Evolutionary conservation across 2,329 filamentous ascomycete genomes (phyloP), one percentile per base, ranked within the genome.

Genomic region (Pseudogymnoascus verrucosus): DNA sequence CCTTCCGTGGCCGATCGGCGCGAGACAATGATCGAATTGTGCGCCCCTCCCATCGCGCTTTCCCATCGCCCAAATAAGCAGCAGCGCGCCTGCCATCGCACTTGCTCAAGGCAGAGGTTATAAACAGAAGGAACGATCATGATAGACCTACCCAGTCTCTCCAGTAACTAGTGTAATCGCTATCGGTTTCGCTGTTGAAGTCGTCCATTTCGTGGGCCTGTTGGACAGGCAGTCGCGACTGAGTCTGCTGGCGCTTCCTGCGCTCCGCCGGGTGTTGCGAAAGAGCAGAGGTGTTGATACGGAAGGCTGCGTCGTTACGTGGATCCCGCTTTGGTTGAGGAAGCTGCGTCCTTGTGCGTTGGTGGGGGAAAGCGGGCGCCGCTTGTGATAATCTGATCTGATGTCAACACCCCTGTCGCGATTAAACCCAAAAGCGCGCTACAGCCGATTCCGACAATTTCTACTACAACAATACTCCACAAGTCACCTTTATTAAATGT

Each of bases 141-240:
- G 23, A 21, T 57, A 61, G 44, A 87, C 91, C 80, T 82, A 98
- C 95, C 95, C 95, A 99, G 79, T 99, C 95, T 76, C 93, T 84
- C 95, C 95, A 99, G 77, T 98, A 99, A 78, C 92, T 98, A 60
- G 95, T 97, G 76, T 98, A 99, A 79, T 99, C 95, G 78, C 93
- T 97, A 75, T 99, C 95, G 11, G 93, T 96, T 78, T 99, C 95
- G 74, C 92, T 97, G 69, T 91, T 93, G 78, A 95, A 98, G 78
- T 98, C 93, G 76, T 98, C 95, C 95, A 98, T 98, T 57, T 57
- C 51, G 51, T 57, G 16, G 51, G 28, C 11, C 51, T 34, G 51
- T 34, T 34, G n/a, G 28, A 57, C 28, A 34, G 28, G 51, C 51
- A 57, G 51, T 31, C 19, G 47, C 47, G 47, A 54, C 47, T 31